Base-by-base conservation (phyloP, 179 eudicot genomes). In the Beta lomatogona region DNA sequence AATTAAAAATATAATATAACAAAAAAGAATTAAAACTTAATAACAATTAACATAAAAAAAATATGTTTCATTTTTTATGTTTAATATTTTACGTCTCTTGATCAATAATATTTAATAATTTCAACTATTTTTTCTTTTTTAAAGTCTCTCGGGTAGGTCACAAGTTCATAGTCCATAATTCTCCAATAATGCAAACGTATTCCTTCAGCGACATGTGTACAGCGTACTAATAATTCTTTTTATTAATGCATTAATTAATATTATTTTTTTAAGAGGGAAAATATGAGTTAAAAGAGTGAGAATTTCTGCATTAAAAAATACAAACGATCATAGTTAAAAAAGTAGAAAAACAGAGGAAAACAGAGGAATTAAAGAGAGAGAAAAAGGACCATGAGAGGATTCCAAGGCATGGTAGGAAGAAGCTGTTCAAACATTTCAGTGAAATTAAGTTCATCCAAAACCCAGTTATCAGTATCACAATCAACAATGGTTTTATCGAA, bases 401-500 rank as follows among this genome's bases (percentile, higher is more conserved):
- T 92, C 92, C 90, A 91, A 22, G 92, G 94, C 97, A 92, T 85
- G 82, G 92, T 91, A 11, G 91, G 85, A 67, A 89, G 90, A 69
- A 91, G 89, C 63, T 83, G 82, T 74, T 91, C 85, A 86, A 92
- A 92, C 86, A 87, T 79, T 18, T 89, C 92, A 16, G 90, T 91
- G 52, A 86, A 88, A 15, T 91, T 89, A 63, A 89, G 75, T 48
- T 86, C 88, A 58, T 92, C 94, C 10, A 89, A 83, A 28, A 92
- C 90, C 92, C 94, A 92, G 58, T 92, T 88, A 81, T 92, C 97
- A 59, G 92, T 89, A 69, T 92, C 94, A 52, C 84, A n/a, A 6
- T 91, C 93, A 70, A 91, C 89, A 12, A 92, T 92, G 65, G 97
- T 92, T 89, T 89, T 89, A 67, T 92, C 97, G 66, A 92, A 92